Conservation (phyloP, 306 rosid genomes). For the Corylus heterophylla region DNA sequence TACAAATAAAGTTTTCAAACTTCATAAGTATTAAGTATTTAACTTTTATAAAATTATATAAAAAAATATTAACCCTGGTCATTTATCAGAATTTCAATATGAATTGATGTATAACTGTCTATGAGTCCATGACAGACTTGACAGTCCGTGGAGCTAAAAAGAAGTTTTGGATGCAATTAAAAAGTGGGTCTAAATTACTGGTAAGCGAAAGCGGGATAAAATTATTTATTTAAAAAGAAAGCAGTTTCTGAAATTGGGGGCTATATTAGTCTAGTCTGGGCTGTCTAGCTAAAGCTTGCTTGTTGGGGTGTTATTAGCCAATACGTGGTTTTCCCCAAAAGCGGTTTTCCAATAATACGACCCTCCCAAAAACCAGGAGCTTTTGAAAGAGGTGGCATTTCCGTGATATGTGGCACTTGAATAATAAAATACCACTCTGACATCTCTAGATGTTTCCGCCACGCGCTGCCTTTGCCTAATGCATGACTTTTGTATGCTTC, state of each 20-base stretch:
- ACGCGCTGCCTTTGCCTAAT: conserved; percentile 1
- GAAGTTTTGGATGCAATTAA: not conserved
- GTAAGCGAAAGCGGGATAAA: not conserved
- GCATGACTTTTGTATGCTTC: not conserved
- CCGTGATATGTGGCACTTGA: conserved; percentile 5
- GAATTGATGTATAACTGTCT: too few species aligned
- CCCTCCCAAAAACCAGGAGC: conserved; percentile 86
- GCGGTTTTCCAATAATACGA: conserved; percentile 18
- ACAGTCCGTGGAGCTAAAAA: too few species aligned
- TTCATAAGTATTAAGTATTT: too few species aligned
- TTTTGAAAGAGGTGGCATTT: conserved; percentile 9
- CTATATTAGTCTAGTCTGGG: too few species aligned
- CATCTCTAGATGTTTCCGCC: not conserved
- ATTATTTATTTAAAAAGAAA: not conserved
- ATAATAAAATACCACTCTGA: not conserved
- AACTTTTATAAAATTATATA: too few species aligned
- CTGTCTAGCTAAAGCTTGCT: not conserved
- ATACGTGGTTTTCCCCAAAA: conserved; percentile 29
- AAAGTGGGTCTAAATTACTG: not conserved
- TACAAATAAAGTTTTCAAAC: too few species aligned
- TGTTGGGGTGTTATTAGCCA: conserved; percentile 37
- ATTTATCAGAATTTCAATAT: too few species aligned
- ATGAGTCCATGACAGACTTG: too few species aligned
- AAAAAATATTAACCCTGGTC: too few species aligned
- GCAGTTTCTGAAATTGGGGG: not conserved